Percentiles rank a stretch among this genome's conserved stretches.
phyloP scores from a whole-genome alignment of 495 filamentous ascomycete genomes.

The Paragyromitra xinjiangensis region DNA sequence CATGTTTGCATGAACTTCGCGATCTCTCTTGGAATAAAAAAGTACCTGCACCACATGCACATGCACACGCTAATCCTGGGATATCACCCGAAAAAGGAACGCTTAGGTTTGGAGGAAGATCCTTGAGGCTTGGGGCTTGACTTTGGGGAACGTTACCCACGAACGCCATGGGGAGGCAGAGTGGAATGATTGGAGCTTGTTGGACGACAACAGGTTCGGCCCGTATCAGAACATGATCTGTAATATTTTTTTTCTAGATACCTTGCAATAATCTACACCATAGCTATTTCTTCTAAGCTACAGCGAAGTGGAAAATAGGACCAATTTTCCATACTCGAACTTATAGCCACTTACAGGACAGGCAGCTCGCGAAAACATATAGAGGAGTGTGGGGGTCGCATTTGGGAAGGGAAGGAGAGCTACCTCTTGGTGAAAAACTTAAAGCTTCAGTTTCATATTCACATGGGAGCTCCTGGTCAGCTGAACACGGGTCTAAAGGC shows the following conservation, averaged over 20 bases:
- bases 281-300: background rate
- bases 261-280: conserved; percentile 19
- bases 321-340: conserved; percentile 11
- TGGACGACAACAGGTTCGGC: conserved; percentile 10
- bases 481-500: conserved; percentile 47
- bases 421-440: conserved; percentile 18
- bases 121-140: conserved; percentile 35
- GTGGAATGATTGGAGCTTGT: conserved; percentile 10
- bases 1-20: conserved; percentile 11
- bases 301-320: conserved; percentile 10
- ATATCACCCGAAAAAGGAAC: conserved; percentile 47
- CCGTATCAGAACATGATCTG: conserved; percentile 45
- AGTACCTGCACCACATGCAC: conserved; percentile 49
- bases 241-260: conserved; percentile 41
- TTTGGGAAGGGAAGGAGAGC: background rate
- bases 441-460: conserved; percentile 39
- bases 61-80: conserved; percentile 40
- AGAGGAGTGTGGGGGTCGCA: conserved; percentile 14
- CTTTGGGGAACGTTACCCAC: conserved; percentile 39
- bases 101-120: conserved; percentile 50
- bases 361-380: conserved; percentile 7
- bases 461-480: conserved; percentile 48
- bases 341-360: background rate
- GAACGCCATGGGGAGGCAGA: conserved; percentile 21
- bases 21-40: background rate